Evolutionary conservation across 2,329 filamentous ascomycete species (phyloP), one percentile per base, ranked within the genome.

Genomic region (Mollisiaceae sp.): DNA sequence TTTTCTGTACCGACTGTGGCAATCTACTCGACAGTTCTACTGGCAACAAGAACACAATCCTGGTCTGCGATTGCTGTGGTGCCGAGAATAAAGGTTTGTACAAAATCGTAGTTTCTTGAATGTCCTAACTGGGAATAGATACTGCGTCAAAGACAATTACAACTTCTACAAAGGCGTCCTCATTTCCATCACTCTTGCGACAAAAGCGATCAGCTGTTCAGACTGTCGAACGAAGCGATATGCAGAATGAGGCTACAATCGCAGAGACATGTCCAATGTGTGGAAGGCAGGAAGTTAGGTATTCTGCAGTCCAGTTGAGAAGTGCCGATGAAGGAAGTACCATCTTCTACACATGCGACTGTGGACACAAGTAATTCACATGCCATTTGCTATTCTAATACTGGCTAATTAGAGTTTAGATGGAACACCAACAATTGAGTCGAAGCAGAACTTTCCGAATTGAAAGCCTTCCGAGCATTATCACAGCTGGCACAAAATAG

Each of bases 281-380:
- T 77, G 92, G 90, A 18, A 83, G 88, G 61, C 89, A 88, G 61
- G 90, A 97, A 76, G 93, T 98, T 78, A 91, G 89, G 72, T 98
- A 90, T 77, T 91, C 92, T 59, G 91, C 91, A 2, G 87, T 93
- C 67, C 95, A 99, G 78, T 81, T 97, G 74, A 90, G 94, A 72
- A 89, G 93, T 82, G 95, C 94, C 62, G 95, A 99, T 78, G 94
- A 98, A 86, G 95, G 95, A 67, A 92, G 90, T 70, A 97, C 94
- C 0, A 87, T 97, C 62, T 96, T 97, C 75, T 97, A 93, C 80
- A 90, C 85, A 66, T 97, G 94, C 80, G 88, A 93, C 65, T 97
- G 94, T 77, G 92, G 92, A 65, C 83, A 92, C 79, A 94, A 91
- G 90, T 94, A 86, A 73, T 88, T 78, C 12, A 2, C 3, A 32